These are phyloP conservation scores for Gonapodya sp. DNA, from an alignment of 192 early-diverging fungal species.

Conservation along the genomic window DNA sequence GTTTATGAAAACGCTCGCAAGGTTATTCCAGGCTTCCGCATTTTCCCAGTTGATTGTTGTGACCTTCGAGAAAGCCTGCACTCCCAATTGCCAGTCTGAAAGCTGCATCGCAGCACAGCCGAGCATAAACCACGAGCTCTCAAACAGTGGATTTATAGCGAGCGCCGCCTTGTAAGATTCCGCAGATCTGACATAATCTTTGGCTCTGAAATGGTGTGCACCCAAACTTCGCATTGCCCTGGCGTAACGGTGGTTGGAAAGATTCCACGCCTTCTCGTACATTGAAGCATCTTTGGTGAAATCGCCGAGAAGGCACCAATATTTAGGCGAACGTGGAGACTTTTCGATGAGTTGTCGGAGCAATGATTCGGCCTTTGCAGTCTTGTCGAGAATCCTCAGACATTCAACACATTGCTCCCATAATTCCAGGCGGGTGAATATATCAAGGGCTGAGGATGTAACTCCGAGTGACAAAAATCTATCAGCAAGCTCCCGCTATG, in stretches of 20 bases:
- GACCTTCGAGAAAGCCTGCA: conserved; percentile 64
- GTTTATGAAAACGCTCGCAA: conserved; percentile 73
- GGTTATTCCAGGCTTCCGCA: conserved; percentile 95
- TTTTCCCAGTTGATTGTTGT: conserved; percentile 66
- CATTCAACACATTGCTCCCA: conserved; percentile 93
- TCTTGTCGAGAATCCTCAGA: conserved; percentile 74
- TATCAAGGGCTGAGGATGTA: conserved; percentile 81
- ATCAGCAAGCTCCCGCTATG: conserved; percentile 68
- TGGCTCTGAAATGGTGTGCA: conserved; percentile 57
- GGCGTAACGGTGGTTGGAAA: conserved; percentile 70
- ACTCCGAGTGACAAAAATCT: conserved; percentile 79
- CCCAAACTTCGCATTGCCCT: conserved; percentile 94
- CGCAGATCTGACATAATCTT: conserved; percentile 53
- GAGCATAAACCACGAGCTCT: conserved; percentile 91
- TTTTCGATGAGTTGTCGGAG: conserved; percentile 54
- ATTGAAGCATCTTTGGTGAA: conserved; percentile 60
- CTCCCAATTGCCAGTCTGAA: conserved; percentile 65
- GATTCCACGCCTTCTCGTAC: conserved; percentile 83
- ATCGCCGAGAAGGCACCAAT: conserved; percentile 87
- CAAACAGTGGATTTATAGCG: conserved; percentile 85
- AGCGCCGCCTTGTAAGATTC: conserved; percentile 75
- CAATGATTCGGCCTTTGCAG: conserved; percentile 75
- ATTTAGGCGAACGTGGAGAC: conserved; percentile 66
- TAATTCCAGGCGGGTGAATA: conserved; percentile 86
- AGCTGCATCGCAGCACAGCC: conserved; percentile 85